Percentiles rank a stretch among this genome's conserved stretches.
Evolutionary conservation across 116 monocot genomes (phyloP).

Genomic region (Papilionanthe hybrid): DNA sequence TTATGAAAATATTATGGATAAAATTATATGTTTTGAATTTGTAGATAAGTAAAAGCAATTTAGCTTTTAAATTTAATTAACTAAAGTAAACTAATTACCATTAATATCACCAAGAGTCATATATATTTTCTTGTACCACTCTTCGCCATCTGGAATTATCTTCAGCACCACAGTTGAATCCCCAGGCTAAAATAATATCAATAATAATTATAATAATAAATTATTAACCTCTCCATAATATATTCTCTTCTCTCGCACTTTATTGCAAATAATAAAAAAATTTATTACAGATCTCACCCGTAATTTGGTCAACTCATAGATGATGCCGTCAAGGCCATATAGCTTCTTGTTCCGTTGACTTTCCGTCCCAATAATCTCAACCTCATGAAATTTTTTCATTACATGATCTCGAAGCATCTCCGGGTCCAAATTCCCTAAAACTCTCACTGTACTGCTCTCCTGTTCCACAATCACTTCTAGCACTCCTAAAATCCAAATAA

Average conservation of each 20-base stretch:
- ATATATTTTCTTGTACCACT: constrained; percentile 47
- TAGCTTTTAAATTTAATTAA: too few species aligned
- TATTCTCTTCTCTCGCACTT: background rate
- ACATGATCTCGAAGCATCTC: constrained; percentile 44
- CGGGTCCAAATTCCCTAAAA: constrained; percentile 53
- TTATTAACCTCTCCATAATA: background rate
- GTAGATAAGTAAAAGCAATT: too few species aligned
- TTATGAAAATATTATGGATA: too few species aligned
- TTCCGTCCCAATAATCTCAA: constrained; percentile 47
- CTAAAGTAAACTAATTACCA: constrained; percentile 21
- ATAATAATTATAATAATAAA: too few species aligned
- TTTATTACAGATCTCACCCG: too few species aligned
- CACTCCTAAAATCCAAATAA: constrained; percentile 32
- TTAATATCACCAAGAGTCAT: constrained; percentile 36
- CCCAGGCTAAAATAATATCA: constrained; percentile 9
- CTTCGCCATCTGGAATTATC: constrained; percentile 55
- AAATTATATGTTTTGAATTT: too few species aligned
- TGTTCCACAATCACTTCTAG: constrained; percentile 35
- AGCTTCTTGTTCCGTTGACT: constrained; percentile 29
- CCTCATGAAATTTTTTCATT: constrained; percentile 48
- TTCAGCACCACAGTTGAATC: constrained; percentile 52
- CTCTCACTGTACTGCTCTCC: too few species aligned
- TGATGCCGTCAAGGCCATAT: background rate
- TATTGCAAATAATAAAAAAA: background rate
- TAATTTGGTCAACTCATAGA: background rate